Conservation (phyloP, 2,329 filamentous ascomycete genomes). For the Sporothrix curviconia region DNA sequence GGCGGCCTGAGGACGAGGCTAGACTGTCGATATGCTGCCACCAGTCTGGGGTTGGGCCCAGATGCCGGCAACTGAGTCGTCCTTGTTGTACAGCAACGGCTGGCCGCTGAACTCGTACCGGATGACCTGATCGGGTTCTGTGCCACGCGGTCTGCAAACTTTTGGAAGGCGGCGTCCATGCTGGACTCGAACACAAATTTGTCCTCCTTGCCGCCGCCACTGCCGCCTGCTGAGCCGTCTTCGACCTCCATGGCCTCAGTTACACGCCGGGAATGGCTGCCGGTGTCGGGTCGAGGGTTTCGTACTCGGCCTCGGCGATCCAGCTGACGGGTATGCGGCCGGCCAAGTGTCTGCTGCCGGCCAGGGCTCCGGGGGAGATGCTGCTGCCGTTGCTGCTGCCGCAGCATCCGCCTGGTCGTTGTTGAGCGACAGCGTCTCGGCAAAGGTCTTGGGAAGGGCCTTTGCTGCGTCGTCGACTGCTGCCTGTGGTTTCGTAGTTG, state of each 20-base stretch:
- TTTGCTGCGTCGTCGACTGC: constrained; percentile 20
- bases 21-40: constrained; percentile 25
- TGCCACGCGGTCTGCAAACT: constrained; percentile 68
- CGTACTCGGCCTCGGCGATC: constrained; percentile 83
- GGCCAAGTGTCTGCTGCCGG: constrained; percentile 60
- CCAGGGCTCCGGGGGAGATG: constrained; percentile 72
- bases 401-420: constrained; percentile 31
- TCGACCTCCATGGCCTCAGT: constrained; percentile 40
- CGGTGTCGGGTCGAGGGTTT: constrained; percentile 64
- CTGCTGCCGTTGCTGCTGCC: constrained; percentile 23
- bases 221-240: constrained; percentile 26
- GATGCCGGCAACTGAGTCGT: constrained; percentile 64
- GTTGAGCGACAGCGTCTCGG: constrained; percentile 71
- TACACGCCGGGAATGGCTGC: constrained; percentile 37
- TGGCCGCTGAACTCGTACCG: constrained; percentile 69
- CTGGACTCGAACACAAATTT: constrained; percentile 65
- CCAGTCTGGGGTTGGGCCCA: constrained; percentile 24
- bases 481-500: no score
- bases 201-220: constrained; percentile 49
- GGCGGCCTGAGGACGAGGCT: constrained; percentile 30
- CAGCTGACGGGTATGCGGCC: constrained; percentile 65
- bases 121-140: constrained; percentile 78
- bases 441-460: constrained; percentile 55
- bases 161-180: constrained; percentile 71
- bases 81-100: constrained; percentile 74